Base-by-base conservation (phyloP, 129 eudicot genomes). In the Flaveria linearis region DNA sequence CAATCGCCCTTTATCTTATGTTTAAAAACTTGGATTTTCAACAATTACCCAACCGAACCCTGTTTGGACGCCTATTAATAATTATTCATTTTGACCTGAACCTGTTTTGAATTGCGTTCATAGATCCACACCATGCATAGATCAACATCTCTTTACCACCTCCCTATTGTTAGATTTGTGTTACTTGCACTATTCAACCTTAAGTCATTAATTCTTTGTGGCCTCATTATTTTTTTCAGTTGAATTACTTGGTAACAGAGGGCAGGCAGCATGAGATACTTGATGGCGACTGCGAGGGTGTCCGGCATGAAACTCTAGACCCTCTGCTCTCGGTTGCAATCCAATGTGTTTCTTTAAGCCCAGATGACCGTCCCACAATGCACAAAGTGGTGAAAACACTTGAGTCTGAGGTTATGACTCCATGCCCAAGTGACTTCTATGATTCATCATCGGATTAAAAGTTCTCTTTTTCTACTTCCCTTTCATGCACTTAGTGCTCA, bases 301-400 rank as follows among this genome's bases (percentile, higher is more conserved):
- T 95, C 45, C 89, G 85, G 72, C 68, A 69, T 28, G 97, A 91
- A 85, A 91, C 86, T 68, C 88, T 91, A 41, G 91, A 91, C 58
- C 89, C 96, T 7, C 36, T 95, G 30, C 87, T 95, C 36, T 87
- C 94, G 67, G 81, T 89, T 69, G 97, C 97, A 13, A 89, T 85
- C 69, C 94, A 87, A 52, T 95, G 99, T 63, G 99, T 95, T 43
- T 87, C 96, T 73, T 83, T 90, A 76, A 76, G 64, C 33, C 97
- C 99, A 13, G 99, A 95, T 72, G 99, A 95, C 50, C 91, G 99
- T 39, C 99, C 99, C 68, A 95, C 99, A 23, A 95, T 91, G 94
- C 96, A 95, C 82, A 69, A 89, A 69, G 97, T 91, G 15, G 94
- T 89, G 28, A 94, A 95, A 79, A 82, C 86, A 46, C 92, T 95